A percentile compares a stretch with the other conserved stretches of the same genome.
These are phyloP conservation scores for Cinnamomum chago DNA, from an alignment of 164 flowering plant species.

Conservation along the genomic window DNA sequence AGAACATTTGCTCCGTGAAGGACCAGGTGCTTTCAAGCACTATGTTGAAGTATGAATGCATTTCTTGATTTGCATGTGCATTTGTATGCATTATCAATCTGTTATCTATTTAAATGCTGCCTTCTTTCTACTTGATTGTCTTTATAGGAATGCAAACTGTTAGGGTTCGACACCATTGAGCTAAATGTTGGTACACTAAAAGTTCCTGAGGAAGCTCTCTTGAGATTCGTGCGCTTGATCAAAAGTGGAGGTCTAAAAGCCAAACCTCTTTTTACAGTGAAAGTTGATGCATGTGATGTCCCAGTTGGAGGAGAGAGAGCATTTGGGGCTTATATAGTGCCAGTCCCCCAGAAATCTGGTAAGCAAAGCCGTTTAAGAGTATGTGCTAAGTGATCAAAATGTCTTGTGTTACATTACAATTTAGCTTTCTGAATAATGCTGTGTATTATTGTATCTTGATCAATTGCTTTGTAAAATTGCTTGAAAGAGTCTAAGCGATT, in stretches of 20 bases:
- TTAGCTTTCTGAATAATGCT: no score
- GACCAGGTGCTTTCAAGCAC: constrained; percentile 65
- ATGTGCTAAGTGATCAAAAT: not conserved
- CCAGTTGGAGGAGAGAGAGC: constrained; percentile 62
- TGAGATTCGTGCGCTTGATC: constrained; percentile 75
- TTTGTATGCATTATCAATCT: not conserved
- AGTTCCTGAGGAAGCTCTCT: constrained; percentile 78
- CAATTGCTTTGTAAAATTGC: no score
- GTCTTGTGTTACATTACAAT: no score
- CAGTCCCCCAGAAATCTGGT: constrained; percentile 62
- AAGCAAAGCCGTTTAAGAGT: constrained; percentile 5
- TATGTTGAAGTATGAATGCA: constrained; percentile 59
- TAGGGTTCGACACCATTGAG: constrained; percentile 93
- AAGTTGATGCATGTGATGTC: constrained; percentile 69
- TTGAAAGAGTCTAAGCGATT: no score
- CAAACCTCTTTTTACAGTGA: constrained; percentile 76
- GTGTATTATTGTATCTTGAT: no score
- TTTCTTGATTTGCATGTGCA: not conserved
- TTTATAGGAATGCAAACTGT: constrained; percentile 69
- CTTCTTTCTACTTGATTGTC: not conserved
- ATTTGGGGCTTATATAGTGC: constrained; percentile 69
- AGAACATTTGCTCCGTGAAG: constrained; percentile 60
- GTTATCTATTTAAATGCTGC: not conserved
- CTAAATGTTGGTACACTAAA: constrained; percentile 67
- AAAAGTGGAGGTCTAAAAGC: constrained; percentile 77